Conservation (phyloP, 345 rosid genomes). For the Balakata baccata region DNA sequence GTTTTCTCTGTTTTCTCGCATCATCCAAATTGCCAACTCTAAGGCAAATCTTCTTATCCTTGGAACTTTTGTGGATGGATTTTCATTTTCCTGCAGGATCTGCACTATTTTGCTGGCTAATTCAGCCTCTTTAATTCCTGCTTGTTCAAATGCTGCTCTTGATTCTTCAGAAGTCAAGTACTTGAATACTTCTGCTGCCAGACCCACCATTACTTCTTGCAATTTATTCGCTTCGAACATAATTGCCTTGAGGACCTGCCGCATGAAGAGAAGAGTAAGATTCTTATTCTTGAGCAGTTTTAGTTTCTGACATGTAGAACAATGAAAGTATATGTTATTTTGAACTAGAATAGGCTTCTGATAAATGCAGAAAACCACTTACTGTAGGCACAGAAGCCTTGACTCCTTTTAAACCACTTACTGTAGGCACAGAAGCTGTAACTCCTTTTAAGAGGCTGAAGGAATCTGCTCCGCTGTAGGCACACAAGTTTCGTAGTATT, state of each 20-base stretch:
- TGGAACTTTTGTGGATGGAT: constrained; percentile 70
- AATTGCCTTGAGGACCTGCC: constrained; percentile 70
- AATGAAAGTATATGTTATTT: no score
- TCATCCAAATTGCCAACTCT: constrained; percentile 82
- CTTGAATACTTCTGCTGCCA: constrained; percentile 57
- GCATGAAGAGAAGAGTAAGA: neutral
- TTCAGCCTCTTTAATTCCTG: constrained; percentile 48
- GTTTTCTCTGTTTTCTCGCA: constrained; percentile 44
- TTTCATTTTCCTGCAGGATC: constrained; percentile 50
- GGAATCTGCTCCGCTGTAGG: constrained; percentile 45
- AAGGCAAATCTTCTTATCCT: constrained; percentile 73
- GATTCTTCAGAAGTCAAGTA: constrained; percentile 56
- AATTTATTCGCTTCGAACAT: constrained; percentile 59
- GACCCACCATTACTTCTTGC: constrained; percentile 88
- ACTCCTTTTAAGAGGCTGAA: constrained; percentile 51
- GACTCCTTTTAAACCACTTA: no score
- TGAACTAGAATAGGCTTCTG: neutral
- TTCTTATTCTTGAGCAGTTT: neutral
- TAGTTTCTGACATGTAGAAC: neutral
- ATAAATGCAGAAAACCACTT: constrained; percentile 20
- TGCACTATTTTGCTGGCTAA: constrained; percentile 45
- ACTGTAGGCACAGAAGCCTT: no score
- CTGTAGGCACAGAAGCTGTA: constrained; percentile 40
- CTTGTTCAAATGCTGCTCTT: constrained; percentile 32
- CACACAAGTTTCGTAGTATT: constrained; percentile 67